Base-by-base conservation (phyloP, 2,329 filamentous ascomycete genomes). In the Xylariomycetidae sp. region DNA sequence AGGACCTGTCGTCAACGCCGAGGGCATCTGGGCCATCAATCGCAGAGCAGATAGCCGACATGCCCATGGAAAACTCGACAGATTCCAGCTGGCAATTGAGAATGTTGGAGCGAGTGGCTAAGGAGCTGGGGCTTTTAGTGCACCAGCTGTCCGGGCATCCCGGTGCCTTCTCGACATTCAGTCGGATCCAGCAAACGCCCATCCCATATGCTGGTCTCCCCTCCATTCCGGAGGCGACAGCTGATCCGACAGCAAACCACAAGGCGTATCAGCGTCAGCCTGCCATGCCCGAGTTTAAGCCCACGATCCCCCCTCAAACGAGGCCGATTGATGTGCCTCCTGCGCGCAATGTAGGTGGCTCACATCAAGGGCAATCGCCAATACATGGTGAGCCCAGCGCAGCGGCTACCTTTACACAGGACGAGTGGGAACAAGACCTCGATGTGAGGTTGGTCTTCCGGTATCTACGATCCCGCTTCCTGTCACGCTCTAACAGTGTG, bases 341-440 rank as follows among this genome's bases (percentile, higher is more conserved):
- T 20, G 46, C 48, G n/a, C 50, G 37, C 14, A 6, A 25, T 12
- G 12, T 12, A 13, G 7, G 12, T 25, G 16, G 14, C 10, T 16
- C 26, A 5, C n/a, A n/a, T n/a, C n/a, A n/a, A n/a, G n/a, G n/a
- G n/a, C 26, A 5, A 7, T 8, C 10, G 14, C 20, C 20, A 8
- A 12, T 23, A 8, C 20, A 23, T 23, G 19, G 30, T 7, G 52
- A 53, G 2, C n/a, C n/a, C n/a, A 43, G 25, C 19, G 25, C 35
- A 6, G 42, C 33, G 8, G 15, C 45, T 4, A 42, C 57, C 1
- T 78, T 78, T 41, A 75, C 72, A 1, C 70, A 85, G 48, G 85
- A 92, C 22, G 92, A 95, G 53, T 98, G 92, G 92, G 89, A 96
- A 60, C 80, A 82, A 39, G 85, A 95, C 34, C 72, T 96, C 5